These are phyloP conservation scores for Aspergillus brunneoviolaceus DNA, from an alignment of 2,329 filamentous ascomycete species.

Conservation along the genomic window DNA sequence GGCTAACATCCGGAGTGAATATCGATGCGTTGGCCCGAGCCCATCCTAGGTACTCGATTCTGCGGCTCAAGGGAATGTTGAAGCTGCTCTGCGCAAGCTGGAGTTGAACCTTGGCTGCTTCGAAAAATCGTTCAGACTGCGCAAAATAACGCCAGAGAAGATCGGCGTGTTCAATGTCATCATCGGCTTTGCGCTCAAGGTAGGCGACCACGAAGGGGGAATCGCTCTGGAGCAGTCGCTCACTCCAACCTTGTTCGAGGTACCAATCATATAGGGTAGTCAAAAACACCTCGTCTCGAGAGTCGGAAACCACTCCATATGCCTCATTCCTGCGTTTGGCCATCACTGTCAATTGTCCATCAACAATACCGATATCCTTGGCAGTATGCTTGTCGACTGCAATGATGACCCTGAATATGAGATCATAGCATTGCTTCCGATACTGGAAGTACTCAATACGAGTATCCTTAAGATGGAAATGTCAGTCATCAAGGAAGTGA, in stretches of 20 bases:
- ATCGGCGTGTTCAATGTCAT: slow-evolving; percentile 77
- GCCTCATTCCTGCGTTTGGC: slow-evolving; percentile 82
- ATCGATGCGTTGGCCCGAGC: slow-evolving; percentile 93
- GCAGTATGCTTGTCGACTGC: slow-evolving; percentile 72
- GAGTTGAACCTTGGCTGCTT: slow-evolving; percentile 83
- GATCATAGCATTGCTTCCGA: slow-evolving; percentile 76
- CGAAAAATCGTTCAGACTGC: slow-evolving; percentile 77
- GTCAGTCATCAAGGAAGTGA: slow-evolving; percentile 11
- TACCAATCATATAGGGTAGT: slow-evolving; percentile 99
- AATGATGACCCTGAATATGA: slow-evolving; percentile 80
- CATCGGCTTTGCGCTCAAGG: slow-evolving; percentile 71
- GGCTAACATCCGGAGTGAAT: slow-evolving; percentile 70
- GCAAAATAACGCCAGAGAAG: slow-evolving; percentile 91
- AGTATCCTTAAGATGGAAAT: slow-evolving; percentile 54
- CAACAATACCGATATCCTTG: slow-evolving; percentile 68
- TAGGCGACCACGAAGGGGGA: slow-evolving; percentile 86
- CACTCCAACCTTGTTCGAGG: slow-evolving; percentile 76
- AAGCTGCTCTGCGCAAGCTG: slow-evolving; percentile 83
- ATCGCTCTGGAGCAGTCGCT: slow-evolving; percentile 79
- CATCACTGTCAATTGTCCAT: slow-evolving; percentile 73
- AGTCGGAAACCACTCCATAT: slow-evolving; percentile 84
- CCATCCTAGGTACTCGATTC: slow-evolving; percentile 84
- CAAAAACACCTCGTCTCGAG: slow-evolving; percentile 90
- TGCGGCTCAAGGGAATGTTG: slow-evolving; percentile 71
- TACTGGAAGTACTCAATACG: slow-evolving; percentile 67